Conservation (phyloP, 2,329 filamentous ascomycete genomes). For the Fusarium illudens region DNA sequence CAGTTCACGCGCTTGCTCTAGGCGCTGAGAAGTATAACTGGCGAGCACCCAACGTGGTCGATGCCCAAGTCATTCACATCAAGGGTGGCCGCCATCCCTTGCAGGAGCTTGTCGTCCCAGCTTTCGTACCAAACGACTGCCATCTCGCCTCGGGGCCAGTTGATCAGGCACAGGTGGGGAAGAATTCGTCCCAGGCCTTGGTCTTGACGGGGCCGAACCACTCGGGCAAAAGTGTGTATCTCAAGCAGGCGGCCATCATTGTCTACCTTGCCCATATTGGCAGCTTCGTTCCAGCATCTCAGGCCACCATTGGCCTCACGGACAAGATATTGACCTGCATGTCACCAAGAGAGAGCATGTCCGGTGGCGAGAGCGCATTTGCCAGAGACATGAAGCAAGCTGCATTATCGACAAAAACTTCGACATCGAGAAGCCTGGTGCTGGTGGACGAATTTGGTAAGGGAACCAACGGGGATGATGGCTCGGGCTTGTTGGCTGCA, state of each 20-base stretch:
- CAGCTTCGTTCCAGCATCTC: slow-evolving; percentile 85
- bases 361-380: slow-evolving; percentile 68
- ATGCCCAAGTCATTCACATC: slow-evolving; percentile 76
- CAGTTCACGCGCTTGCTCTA: slow-evolving; percentile 79
- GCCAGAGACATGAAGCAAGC: slow-evolving; percentile 88
- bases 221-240: slow-evolving; percentile 94
- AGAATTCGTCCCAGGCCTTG: slow-evolving; percentile 65
- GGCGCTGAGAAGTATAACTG: slow-evolving; percentile 80
- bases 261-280: slow-evolving; percentile 93
- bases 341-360: slow-evolving; percentile 73
- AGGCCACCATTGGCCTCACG: slow-evolving; percentile 82
- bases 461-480: slow-evolving; percentile 66
- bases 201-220: slow-evolving; percentile 94
- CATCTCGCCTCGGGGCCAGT: slow-evolving; percentile 69
- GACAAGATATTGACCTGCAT: slow-evolving; percentile 93
- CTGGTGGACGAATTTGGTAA: slow-evolving; percentile 93
- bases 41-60: slow-evolving; percentile 72
- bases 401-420: slow-evolving; percentile 76
- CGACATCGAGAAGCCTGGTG: slow-evolving; percentile 79
- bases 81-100: slow-evolving; percentile 83
- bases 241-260: slow-evolving; percentile 92
- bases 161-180: not conserved
- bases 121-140: slow-evolving; percentile 86
- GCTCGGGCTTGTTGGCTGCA: slow-evolving; percentile 65
- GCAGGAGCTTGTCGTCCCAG: slow-evolving; percentile 82